A percentile compares a stretch with the other conserved stretches of the same genome.
phyloP scores from a whole-genome alignment of 495 filamentous ascomycete genomes.

The Cercophora scortea region DNA sequence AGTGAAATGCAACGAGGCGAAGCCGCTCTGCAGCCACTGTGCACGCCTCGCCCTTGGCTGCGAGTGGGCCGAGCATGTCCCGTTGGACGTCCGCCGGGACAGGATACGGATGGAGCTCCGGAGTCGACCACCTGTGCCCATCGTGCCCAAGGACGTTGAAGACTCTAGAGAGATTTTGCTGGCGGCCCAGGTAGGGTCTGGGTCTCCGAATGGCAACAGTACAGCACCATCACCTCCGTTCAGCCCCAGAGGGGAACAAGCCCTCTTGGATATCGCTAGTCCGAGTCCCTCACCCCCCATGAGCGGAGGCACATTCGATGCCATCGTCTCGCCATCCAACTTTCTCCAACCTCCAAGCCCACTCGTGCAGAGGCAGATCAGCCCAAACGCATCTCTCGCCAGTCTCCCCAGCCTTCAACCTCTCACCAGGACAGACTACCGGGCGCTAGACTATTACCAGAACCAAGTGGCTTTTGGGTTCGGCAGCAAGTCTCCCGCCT shows the following conservation, averaged over 20 bases:
- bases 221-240: neutral
- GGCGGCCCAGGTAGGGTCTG: neutral
- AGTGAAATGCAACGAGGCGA: slow-evolving; percentile 11
- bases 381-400: neutral
- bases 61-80: slow-evolving; percentile 1
- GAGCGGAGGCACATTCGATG: neutral
- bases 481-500: slow-evolving; percentile 14
- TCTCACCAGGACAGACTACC: slow-evolving; percentile 3
- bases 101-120: neutral
- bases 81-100: neutral
- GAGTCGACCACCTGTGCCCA: neutral
- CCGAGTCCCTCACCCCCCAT: neutral
- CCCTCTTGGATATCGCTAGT: too few species aligned
- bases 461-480: slow-evolving; percentile 8
- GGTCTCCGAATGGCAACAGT: neutral
- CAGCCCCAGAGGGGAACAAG: neutral
- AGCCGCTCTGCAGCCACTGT: slow-evolving; percentile 5
- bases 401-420: slow-evolving; percentile 5
- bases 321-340: neutral
- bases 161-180: neutral
- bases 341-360: neutral
- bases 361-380: slow-evolving; percentile 3
- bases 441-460: slow-evolving; percentile 9
- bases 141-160: neutral
- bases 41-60: slow-evolving; percentile 1